Evolutionary conservation across 2,329 filamentous ascomycete genomes (phyloP), one percentile per base, ranked within the genome.

Genomic region (Biscogniauxia mediterranea): DNA sequence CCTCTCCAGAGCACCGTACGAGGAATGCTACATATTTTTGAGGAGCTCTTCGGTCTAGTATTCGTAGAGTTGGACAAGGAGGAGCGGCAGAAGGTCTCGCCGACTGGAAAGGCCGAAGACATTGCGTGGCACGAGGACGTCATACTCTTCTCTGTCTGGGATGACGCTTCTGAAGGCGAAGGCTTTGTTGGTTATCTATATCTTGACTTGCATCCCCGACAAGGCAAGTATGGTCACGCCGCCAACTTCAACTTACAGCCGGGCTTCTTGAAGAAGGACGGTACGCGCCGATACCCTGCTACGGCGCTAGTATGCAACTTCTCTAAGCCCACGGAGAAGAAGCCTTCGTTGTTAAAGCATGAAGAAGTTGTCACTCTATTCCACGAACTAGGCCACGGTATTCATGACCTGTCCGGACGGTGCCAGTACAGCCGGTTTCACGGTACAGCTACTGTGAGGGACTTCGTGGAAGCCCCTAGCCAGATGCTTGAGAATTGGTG

Each of bases 291-390:
- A 60, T 93, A 93, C 74, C 90, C 91, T 5, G 89, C 89, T 1
- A 94, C 91, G 0, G 89, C 91, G 1, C 80, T 94, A 11, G 90
- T 94, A 11, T 94, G 91, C 83, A 94, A 94, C 78, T 94, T 94
- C 75, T 90, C 87, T 72, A 93, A 93, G 77, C 89, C 91, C 1
- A 90, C 89, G 1, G 79, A 85, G 9, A 89, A 84, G 72, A 93
- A 92, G 75, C 91, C 91, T 4, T 90, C 87, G 21, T 81, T 94
- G 3, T 83, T 95, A 51, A 93, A 93, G 81, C 91, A 94, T 71
- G 88, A 91, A 58, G 90, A 94, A 75, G 89, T 93, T 1, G 88
- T 92, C 11, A 93, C 91, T 0, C 83, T 94, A 9, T 94, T 95
- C 83, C 90, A 95, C 71, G 88, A 91, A 73, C 80, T 90, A 0